These are phyloP conservation scores for Nelumbo lutea DNA, from an alignment of 164 flowering plant genomes.

Conservation along the genomic window DNA sequence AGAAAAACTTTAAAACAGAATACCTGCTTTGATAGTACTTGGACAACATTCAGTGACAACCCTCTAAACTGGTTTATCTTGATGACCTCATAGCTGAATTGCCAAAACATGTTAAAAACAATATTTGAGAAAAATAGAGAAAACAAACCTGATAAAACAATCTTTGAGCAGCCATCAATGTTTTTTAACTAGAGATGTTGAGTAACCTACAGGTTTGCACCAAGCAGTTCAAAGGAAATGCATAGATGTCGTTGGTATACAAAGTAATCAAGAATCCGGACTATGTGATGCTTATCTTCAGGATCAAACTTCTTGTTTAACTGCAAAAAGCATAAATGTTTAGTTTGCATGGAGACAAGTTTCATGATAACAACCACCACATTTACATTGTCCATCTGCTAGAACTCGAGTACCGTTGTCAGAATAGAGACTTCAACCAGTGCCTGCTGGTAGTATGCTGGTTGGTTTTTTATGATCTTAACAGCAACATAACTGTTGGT, in stretches of 20 bases:
- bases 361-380: slow-evolving; percentile 5
- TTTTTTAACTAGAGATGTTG: neutral
- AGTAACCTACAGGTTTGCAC: slow-evolving; percentile 78
- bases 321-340: slow-evolving; percentile 36
- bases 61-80: slow-evolving; percentile 87
- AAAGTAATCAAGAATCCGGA: slow-evolving; percentile 91
- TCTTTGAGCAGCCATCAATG: neutral
- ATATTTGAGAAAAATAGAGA: neutral
- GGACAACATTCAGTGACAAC: slow-evolving; percentile 78
- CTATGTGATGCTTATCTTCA: slow-evolving; percentile 94
- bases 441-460: slow-evolving; percentile 97
- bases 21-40: slow-evolving; percentile 95
- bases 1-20: neutral
- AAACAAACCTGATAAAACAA: neutral
- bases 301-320: slow-evolving; percentile 89
- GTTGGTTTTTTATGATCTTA: slow-evolving; percentile 91
- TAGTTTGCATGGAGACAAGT: neutral
- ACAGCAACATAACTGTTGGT: slow-evolving; percentile 77
- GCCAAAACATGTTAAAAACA: slow-evolving; percentile 12
- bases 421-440: slow-evolving; percentile 93
- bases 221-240: slow-evolving; percentile 94
- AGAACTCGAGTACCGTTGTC: slow-evolving; percentile 45
- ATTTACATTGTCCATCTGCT: neutral
- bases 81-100: slow-evolving; percentile 81
- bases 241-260: slow-evolving; percentile 83